phyloP scores from a whole-genome alignment of 2,329 filamentous ascomycete genomes.

The Trichoderma sp. region DNA sequence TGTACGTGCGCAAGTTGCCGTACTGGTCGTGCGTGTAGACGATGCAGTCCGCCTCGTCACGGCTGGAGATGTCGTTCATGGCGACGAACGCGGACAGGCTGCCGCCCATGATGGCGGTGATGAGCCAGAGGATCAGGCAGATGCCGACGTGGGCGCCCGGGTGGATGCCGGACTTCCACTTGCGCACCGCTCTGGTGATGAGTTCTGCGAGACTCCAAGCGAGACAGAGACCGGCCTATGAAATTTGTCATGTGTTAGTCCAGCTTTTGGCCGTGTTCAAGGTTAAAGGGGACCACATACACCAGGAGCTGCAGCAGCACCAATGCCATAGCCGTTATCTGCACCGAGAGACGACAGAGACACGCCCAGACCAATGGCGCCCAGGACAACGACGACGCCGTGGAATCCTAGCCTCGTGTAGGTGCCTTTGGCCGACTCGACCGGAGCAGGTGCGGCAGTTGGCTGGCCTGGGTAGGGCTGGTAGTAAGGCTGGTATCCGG shows the following conservation, averaged over 20 bases:
- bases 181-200: conserved; percentile 42
- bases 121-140: conserved; percentile 48
- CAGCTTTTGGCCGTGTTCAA: not conserved
- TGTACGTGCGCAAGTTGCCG: not conserved
- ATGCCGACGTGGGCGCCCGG: conserved; percentile 49
- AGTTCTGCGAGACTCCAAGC: conserved; percentile 47
- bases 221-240: conserved; percentile 42
- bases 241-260: not conserved
- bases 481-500: conserved; percentile 7
- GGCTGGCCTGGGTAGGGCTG: conserved; percentile 18
- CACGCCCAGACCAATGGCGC: conserved; percentile 35
- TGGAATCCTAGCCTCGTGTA: conserved; percentile 40
- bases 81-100: conserved; percentile 30
- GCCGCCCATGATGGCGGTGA: conserved; percentile 36
- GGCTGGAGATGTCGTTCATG: conserved; percentile 4
- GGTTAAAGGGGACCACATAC: not conserved
- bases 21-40: conserved; percentile 2
- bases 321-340: not conserved
- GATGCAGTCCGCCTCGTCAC: conserved; percentile 25
- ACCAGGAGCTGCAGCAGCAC: not conserved
- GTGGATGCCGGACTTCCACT: conserved; percentile 43
- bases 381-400: conserved; percentile 35
- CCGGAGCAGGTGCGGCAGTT: not conserved
- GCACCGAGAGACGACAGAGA: not conserved
- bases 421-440: not conserved